Base-by-base conservation (phyloP, 306 rosid species). In the Astragalus membranaceus region DNA sequence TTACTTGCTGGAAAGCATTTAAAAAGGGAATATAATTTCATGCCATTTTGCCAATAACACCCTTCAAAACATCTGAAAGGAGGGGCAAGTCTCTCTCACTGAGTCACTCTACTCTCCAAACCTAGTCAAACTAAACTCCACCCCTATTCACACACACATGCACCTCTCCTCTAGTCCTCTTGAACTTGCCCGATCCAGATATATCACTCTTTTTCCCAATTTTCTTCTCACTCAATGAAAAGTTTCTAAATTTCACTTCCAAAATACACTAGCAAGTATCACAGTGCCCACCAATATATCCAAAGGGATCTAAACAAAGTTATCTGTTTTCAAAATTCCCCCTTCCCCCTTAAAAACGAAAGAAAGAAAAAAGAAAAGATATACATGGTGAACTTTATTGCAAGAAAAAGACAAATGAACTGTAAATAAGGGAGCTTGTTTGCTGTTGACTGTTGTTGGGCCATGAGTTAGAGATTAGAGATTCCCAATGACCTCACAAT, bases 1-100 rank as follows among this genome's bases (percentile, higher is more conserved):
- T 12, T 50, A 26, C 51, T 51, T 36, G 87, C 88, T 82, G 85
- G 81, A 87, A 80, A 75, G 88, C 89, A 87, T 48, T 62, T 52
- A 52, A 33, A 8, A 26, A 60, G 26, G 32, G 77, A 81, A 80
- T 67, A 81, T 71, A 75, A 66, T 75, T 70, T 30, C 47, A 62
- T 66, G 15, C 77, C 41, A 26, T 26, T 26, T 26, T 41, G 13
- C 61, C 80, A 42, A 52, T 63, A 47, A 33, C 13, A 12, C 74
- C 74, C 67, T 68, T 51, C 56, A 6, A 79, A 46, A 54, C 46
- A 66, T 75, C 51, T 72, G 79, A 60, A 46, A 20, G 42, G 57
- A 13, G 53, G 48, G 36, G 36, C 43, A 5, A 6, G 39, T 71
- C 72, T 35, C n/a, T 55, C 4, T 0, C 10, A 17, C 1, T 26